A percentile compares a stretch with the other conserved stretches of the same genome.
phyloP scores from a whole-genome alignment of 169 alveolate species.

The Eimeria sp. region DNA sequence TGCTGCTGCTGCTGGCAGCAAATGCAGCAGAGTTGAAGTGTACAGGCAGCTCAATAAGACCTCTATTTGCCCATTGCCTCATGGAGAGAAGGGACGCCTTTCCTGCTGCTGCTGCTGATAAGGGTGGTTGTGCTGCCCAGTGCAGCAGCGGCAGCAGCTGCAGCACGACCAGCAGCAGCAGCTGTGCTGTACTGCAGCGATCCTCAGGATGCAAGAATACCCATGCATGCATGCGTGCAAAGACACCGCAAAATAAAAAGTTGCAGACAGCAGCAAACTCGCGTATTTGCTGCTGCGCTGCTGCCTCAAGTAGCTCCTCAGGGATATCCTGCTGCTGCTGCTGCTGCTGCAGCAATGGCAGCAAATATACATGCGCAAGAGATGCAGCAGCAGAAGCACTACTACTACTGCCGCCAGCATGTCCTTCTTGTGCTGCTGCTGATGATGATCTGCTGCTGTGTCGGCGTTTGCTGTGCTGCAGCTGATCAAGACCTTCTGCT shows the following conservation, averaged over 20 bases:
- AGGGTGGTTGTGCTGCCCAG: constrained; percentile 57
- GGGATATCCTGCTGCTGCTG: constrained; percentile 12
- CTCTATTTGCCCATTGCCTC: background rate
- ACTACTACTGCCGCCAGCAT: background rate
- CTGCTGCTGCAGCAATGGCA: constrained; percentile 72
- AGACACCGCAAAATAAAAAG: constrained; percentile 55
- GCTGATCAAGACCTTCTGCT: constrained; percentile 63
- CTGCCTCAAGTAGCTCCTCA: constrained; percentile 53
- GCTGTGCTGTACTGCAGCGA: constrained; percentile 64
- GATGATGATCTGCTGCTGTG: constrained; percentile 42
- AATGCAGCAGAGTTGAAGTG: background rate
- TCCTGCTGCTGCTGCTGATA: background rate
- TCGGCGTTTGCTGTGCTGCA: constrained; percentile 64
- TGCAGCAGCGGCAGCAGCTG: constrained; percentile 80
- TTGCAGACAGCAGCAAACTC: constrained; percentile 70
- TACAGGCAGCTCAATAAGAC: background rate
- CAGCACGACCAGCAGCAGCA: constrained; percentile 57
- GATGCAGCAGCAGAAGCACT: constrained; percentile 28
- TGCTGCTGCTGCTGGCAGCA: background rate
- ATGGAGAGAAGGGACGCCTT: background rate
- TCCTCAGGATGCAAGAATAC: constrained; percentile 43
- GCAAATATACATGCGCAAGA: constrained; percentile 32
- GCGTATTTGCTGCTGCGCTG: constrained; percentile 75
- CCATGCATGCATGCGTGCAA: constrained; percentile 41
- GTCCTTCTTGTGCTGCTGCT: constrained; percentile 12